These are phyloP conservation scores for Sporothrix humicola DNA, from an alignment of 2,329 filamentous ascomycete genomes.

Conservation along the genomic window DNA sequence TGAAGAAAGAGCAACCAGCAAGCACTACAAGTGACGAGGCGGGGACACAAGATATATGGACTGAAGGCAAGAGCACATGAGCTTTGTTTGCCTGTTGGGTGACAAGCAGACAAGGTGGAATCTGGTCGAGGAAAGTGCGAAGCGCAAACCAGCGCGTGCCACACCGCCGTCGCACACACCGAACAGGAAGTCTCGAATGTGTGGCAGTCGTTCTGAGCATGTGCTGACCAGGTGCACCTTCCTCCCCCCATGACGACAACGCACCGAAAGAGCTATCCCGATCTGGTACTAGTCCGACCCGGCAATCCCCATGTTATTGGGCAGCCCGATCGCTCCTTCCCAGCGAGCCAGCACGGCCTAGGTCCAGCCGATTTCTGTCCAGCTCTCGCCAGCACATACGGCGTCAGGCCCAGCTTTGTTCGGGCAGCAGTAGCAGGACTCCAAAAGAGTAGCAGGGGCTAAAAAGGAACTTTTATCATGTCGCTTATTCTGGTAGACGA, in stretches of 20 bases:
- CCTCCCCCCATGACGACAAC: conserved; percentile 24
- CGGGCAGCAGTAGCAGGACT: neutral
- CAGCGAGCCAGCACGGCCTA: neutral
- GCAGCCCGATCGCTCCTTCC: conserved; percentile 7
- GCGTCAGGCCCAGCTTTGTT: too few species aligned
- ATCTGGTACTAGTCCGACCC: conserved; percentile 19
- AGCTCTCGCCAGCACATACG: neutral
- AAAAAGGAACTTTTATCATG: neutral
- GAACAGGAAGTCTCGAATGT: neutral
- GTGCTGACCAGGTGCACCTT: conserved; percentile 14
- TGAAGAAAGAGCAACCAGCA: neutral
- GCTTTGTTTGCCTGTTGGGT: neutral
- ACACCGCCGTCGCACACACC: neutral
- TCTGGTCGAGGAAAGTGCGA: neutral
- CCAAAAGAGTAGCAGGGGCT: neutral
- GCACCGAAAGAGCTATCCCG: neutral
- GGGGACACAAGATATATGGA: neutral
- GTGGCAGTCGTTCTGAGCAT: neutral
- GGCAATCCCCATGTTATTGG: neutral
- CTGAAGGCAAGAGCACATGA: neutral
- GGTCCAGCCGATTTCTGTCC: neutral
- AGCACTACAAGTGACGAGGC: neutral
- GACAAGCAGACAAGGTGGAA: neutral
- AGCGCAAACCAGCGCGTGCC: neutral
- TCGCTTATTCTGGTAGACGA: conserved; percentile 15